Percentiles rank a stretch among this genome's conserved stretches.
Conservation (phyloP, 441 rosid genomes). For the Erodium texanum region DNA sequence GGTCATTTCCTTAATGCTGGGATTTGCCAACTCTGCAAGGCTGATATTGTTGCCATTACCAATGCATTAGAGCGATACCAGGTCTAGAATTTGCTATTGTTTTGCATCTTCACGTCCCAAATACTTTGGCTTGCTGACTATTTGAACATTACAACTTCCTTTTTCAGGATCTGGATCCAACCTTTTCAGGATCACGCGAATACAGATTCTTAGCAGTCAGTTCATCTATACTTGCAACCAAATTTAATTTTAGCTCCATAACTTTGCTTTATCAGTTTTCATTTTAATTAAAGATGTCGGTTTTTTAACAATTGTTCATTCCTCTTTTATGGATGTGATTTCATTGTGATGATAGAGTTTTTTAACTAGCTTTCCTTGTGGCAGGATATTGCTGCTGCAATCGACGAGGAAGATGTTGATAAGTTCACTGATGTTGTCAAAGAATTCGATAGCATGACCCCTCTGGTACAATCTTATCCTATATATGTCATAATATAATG, state of each 20-base stretch:
- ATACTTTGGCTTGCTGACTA: neutral
- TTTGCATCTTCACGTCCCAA: neutral
- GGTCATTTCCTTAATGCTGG: conserved; percentile 99
- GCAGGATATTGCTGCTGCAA: conserved; percentile 71
- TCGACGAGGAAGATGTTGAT: conserved; percentile 85
- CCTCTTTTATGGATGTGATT: neutral
- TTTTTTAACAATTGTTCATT: neutral
- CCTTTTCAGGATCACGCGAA: conserved; percentile 88
- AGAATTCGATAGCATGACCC: conserved; percentile 97
- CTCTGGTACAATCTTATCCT: conserved; percentile 47
- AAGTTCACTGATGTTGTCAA: conserved; percentile 80
- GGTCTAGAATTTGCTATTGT: conserved; percentile 32
- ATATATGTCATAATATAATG: neutral
- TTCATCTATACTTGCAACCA: neutral
- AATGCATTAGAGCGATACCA: conserved; percentile 89
- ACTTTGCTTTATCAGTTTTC: neutral
- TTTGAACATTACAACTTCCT: conserved; percentile 9
- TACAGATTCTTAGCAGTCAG: conserved; percentile 53
- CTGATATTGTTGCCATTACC: conserved; percentile 71
- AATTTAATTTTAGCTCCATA: neutral
- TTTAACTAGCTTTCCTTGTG: conserved; percentile 1
- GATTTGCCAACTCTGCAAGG: conserved; percentile 89
- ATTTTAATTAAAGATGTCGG: neutral
- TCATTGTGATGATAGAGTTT: neutral
- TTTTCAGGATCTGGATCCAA: conserved; percentile 89